phyloP scores from a whole-genome alignment of 768 basidiomycete genomes.

The Tubosaeta sp. region DNA sequence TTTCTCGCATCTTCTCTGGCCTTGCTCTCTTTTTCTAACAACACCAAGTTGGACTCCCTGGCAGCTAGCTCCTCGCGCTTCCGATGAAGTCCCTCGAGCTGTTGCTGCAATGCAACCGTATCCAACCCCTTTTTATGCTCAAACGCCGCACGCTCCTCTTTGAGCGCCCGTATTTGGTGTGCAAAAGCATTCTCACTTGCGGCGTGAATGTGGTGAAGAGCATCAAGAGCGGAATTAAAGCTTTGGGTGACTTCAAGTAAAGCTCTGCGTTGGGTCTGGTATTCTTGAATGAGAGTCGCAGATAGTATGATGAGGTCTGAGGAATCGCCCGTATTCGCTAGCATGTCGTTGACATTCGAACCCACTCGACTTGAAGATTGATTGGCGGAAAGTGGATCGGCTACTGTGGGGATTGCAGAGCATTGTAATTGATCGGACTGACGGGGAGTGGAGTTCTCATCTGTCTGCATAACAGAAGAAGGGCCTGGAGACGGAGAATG shows the following conservation, averaged over 20 bases:
- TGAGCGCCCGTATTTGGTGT: conserved; percentile 9
- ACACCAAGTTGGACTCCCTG: conserved; percentile 17
- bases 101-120: conserved; percentile 16
- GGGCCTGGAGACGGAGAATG: conserved; percentile 9
- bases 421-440: conserved; percentile 1
- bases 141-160: conserved; percentile 20
- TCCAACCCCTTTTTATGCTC: conserved; percentile 16
- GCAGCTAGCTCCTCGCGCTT: conserved; percentile 16
- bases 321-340: background rate
- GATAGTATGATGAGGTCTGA: background rate
- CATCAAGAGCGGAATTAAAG: conserved; percentile 4
- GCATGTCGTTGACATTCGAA: background rate
- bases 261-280: conserved; percentile 4
- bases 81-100: conserved; percentile 17
- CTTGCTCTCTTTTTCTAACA: conserved; percentile 22
- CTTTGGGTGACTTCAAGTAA: conserved; percentile 14
- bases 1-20: conserved; percentile 24
- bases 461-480: background rate
- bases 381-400: conserved; percentile 8
- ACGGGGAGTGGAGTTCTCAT: background rate
- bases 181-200: conserved; percentile 16
- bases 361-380: background rate
- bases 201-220: conserved; percentile 9
- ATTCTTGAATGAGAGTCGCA: conserved; percentile 5
- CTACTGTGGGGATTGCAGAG: background rate